Base-by-base conservation (phyloP, 306 rosid species). In the Sesbania bispinosa region DNA sequence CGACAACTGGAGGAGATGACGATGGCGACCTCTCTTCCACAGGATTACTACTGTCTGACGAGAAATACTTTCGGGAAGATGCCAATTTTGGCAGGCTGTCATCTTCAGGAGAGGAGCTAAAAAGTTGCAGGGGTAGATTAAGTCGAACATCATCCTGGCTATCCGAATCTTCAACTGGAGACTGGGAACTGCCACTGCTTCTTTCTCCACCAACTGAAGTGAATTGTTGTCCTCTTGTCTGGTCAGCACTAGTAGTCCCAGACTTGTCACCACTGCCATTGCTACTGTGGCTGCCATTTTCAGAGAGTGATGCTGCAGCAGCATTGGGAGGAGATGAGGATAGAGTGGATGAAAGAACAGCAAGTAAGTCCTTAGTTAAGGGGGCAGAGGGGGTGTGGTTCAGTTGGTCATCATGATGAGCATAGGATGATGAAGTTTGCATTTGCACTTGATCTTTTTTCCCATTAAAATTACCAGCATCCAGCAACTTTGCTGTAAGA, bases 21-120 rank as follows among this genome's bases (percentile, higher is more conserved):
- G 96, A 89, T 2, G 92, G 98, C 18, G 96, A 89, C 78, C 88
- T 80, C 73, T 87, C 94, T 15, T 89, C 96, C 4, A 79, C 78
- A 24, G 95, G 96, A 77, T 89, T 86, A 79, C 96, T 92, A 77
- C 96, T 89, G 75, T 89, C 98, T 6, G 98, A 92, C 0, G 98
- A 92, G 84, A 88, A 80, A 79, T 92, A 89, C 79, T 89, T 92
- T 27, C 82, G 60, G 0, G 86, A 80, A 61, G 87, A 71, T 63
- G 89, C 77, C 79, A 86, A 36, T 59, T 85, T 88, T 4, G 88
- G 88, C 7, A 29, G 78, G 69, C 84, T 74, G 19, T 80, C 87
- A 41, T 72, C 79, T 58, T 89, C 96, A 0, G 88, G 92, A 3
- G 95, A 86, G 60, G 89, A 77, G 80, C 81, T 77, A 82, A 92